Conservation (phyloP, 495 filamentous ascomycete genomes). For the Melanomma pulvis-pyrius region DNA sequence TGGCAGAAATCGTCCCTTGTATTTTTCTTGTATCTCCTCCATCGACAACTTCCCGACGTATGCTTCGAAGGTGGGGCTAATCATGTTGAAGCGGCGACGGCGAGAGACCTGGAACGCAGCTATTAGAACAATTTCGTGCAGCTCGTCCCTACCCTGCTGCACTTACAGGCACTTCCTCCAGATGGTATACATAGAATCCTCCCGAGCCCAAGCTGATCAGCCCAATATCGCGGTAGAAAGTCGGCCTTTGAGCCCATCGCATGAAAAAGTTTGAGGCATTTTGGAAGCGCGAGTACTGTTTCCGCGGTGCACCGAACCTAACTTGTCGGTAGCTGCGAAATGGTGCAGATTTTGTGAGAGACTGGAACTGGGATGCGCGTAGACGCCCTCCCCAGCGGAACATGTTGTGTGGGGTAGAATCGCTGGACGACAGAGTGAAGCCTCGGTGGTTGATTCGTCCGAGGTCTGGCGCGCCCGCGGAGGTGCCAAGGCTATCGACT, state of each 20-base stretch:
- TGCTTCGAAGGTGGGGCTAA: constrained; percentile 60
- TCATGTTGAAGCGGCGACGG: constrained; percentile 79
- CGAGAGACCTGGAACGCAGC: constrained; percentile 59
- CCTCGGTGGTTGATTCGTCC: neutral
- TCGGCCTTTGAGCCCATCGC: constrained; percentile 42
- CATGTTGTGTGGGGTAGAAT: neutral
- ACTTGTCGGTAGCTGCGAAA: neutral
- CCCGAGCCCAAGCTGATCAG: constrained; percentile 44
- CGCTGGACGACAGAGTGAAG: too few species aligned
- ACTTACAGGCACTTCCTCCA: constrained; percentile 73
- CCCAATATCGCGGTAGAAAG: constrained; percentile 46
- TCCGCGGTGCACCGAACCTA: neutral
- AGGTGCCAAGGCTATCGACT: neutral
- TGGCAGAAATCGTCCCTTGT: constrained; percentile 54
- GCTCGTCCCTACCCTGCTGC: neutral
- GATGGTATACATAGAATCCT: constrained; percentile 69
- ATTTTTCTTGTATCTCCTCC: constrained; percentile 45
- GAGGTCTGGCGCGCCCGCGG: neutral
- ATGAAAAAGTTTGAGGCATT: constrained; percentile 28
- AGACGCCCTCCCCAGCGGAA: neutral
- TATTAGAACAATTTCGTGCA: neutral
- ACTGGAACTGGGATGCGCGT: neutral
- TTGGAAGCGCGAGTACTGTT: constrained; percentile 38
- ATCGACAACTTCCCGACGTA: constrained; percentile 46
- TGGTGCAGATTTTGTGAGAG: neutral